Base-by-base conservation (phyloP, 805 yeast genomes). In the Candida andamanensis region DNA sequence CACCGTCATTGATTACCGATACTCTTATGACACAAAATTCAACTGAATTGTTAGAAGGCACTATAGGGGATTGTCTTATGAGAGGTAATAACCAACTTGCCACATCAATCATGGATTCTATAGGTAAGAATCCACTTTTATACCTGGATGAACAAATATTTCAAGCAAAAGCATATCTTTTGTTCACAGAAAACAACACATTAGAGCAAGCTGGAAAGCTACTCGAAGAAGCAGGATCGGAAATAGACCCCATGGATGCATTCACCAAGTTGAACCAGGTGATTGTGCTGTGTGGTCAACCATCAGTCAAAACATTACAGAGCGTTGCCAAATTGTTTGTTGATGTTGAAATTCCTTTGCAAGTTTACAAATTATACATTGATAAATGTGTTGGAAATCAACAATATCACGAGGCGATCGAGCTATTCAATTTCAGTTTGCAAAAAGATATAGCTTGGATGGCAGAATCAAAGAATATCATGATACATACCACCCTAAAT, bases 401-500 rank as follows among this genome's bases (percentile, higher is more conserved):
- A 40, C 9, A 48, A 60, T 26, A 29, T 37, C 21, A 32, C 37
- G 28, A 33, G 20, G 69, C 69, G 1, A 27, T 46, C 6, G 33
- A 48, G 15, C 32, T 59, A 8, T 65, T 61, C 33, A 54, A 56
- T 11, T 54, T 58, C 29, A 63, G 69, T 39, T 23, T 57, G 11
- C 32, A 36, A 6, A 28, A 42, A 1, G 38, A 29, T 16, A 36
- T 36, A 4, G 45, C 47, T 19, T 60, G 67, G 67, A 26, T 35
- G 7, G 44, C 39, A 18, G 32, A 39, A 11, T 16, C 33, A 9
- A 52, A 56, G n/a, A n/a, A n/a, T n/a, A n/a, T n/a, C n/a, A n/a
- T n/a, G n/a, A n/a, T n/a, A n/a, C n/a, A n/a, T n/a, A n/a, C n/a
- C 5, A 57, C 72, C 0, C 52, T 79, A 36, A 64, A 66, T 45